phyloP scores from a whole-genome alignment of 371 early-diverging fungal species.

The Mucor circinelloides region DNA sequence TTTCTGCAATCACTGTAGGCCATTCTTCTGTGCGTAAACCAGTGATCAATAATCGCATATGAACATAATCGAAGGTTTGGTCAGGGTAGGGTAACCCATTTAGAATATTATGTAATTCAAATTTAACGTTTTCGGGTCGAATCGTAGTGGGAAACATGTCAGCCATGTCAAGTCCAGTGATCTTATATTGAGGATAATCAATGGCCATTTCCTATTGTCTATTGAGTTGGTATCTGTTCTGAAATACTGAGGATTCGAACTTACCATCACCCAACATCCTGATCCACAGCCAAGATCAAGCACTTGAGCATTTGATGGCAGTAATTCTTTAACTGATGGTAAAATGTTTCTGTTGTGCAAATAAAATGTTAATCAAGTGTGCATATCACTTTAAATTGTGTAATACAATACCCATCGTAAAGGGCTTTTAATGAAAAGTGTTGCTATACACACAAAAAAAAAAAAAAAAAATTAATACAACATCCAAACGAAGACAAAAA shows the following conservation, averaged over 20 bases:
- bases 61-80: slow-evolving; percentile 50
- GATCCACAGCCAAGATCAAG: slow-evolving; percentile 36
- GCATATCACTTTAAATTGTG: background rate
- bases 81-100: slow-evolving; percentile 47
- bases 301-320: slow-evolving; percentile 11
- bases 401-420: slow-evolving; percentile 4
- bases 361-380: background rate
- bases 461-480: background rate
- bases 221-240: background rate
- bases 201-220: slow-evolving; percentile 55
- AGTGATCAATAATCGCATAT: slow-evolving; percentile 47
- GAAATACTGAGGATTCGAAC: background rate
- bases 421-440: slow-evolving; percentile 31
- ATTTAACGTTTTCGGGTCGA: slow-evolving; percentile 48
- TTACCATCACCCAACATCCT: slow-evolving; percentile 35
- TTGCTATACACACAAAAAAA: slow-evolving; percentile 14
- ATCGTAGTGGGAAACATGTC: slow-evolving; percentile 48
- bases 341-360: slow-evolving; percentile 30
- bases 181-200: slow-evolving; percentile 52
- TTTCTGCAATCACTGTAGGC: slow-evolving; percentile 36
- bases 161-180: slow-evolving; percentile 60
- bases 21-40: slow-evolving; percentile 40
- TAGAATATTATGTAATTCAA: slow-evolving; percentile 38
- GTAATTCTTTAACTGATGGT: slow-evolving; percentile 12
- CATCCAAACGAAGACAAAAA: background rate